A percentile compares a stretch with the other conserved stretches of the same genome.
Evolutionary conservation across 106 monocot species (phyloP).

Genomic region (Dioscorea dumetorum): DNA sequence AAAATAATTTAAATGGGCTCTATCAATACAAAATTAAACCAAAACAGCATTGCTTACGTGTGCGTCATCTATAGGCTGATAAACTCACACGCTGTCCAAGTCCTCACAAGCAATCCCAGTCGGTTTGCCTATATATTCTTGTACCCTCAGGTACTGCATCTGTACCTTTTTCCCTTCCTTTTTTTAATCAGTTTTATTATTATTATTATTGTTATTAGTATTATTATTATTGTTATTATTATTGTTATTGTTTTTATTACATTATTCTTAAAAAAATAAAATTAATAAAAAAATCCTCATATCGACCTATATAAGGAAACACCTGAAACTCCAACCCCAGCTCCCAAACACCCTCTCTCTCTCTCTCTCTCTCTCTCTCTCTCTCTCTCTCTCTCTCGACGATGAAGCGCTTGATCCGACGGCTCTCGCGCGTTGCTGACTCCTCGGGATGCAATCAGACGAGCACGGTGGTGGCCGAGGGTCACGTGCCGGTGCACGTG

Average conservation of each 20-base stretch:
- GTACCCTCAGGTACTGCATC: too few species aligned
- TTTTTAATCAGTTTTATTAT: background rate
- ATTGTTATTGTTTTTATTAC: background rate
- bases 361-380: constrained; percentile 2
- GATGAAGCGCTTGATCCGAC: constrained; percentile 39
- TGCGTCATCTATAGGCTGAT: too few species aligned
- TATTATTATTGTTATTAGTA: background rate
- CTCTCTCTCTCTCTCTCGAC: background rate
- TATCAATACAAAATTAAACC: too few species aligned
- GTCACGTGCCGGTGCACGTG: constrained; percentile 37
- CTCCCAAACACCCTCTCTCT: background rate
- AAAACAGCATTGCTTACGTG: too few species aligned
- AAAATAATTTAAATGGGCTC: too few species aligned
- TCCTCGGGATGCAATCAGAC: constrained; percentile 5
- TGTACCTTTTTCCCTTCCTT: too few species aligned
- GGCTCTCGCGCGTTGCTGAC: constrained; percentile 23
- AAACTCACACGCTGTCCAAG: too few species aligned
- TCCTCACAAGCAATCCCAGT: too few species aligned
- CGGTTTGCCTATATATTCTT: too few species aligned
- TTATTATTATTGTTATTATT: background rate
- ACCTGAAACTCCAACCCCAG: background rate
- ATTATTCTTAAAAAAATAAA: too few species aligned
- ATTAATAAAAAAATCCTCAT: background rate
- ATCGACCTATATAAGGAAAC: background rate
- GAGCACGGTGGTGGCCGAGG: constrained; percentile 11